Percentiles rank a stretch among this genome's conserved stretches.
These are phyloP conservation scores for Penstemon barbatus DNA, from an alignment of 257 asterid species.

Conservation along the genomic window DNA sequence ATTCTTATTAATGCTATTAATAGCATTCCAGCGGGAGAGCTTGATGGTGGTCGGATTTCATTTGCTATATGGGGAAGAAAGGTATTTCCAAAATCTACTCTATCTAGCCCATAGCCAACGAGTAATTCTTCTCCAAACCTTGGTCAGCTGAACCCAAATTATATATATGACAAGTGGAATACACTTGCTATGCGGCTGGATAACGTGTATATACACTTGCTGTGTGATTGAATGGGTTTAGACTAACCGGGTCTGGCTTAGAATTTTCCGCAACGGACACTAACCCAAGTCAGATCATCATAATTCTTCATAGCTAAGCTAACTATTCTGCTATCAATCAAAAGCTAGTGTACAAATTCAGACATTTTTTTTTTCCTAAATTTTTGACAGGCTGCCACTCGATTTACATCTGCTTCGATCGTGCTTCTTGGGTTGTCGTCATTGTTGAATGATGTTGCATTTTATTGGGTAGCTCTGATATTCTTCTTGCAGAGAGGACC, in stretches of 20 bases:
- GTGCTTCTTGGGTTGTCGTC: constrained; percentile 79
- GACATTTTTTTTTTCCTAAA: neutral
- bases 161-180: too few species aligned
- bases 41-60: constrained; percentile 91
- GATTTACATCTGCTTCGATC: constrained; percentile 66
- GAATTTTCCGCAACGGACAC: too few species aligned
- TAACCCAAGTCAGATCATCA: neutral
- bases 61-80: constrained; percentile 95
- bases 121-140: too few species aligned
- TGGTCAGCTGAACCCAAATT: too few species aligned
- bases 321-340: neutral
- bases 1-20: constrained; percentile 90
- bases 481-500: constrained; percentile 98
- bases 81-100: constrained; percentile 46
- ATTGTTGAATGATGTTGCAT: constrained; percentile 79
- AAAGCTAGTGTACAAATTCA: neutral
- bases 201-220: too few species aligned
- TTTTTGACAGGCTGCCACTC: constrained; percentile 62
- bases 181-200: too few species aligned
- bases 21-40: constrained; percentile 97
- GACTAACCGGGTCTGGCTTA: too few species aligned
- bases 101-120: neutral
- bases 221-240: too few species aligned
- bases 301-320: neutral
- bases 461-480: constrained; percentile 89